These are phyloP conservation scores for Stephania yunnanensis DNA, from an alignment of 164 flowering plant genomes.

Conservation along the genomic window DNA sequence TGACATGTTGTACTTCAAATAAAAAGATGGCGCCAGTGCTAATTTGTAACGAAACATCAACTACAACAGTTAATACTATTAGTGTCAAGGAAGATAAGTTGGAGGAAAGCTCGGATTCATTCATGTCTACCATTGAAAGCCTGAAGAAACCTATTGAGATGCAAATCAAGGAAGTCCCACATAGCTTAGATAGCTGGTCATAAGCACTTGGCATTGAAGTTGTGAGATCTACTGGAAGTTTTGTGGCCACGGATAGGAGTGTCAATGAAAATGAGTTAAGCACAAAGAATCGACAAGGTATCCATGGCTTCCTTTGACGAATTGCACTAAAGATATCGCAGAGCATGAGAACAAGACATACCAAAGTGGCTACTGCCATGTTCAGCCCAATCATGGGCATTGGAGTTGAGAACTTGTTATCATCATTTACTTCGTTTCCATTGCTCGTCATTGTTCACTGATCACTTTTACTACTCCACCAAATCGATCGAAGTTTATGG, in stretches of 20 bases:
- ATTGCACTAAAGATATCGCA: neutral
- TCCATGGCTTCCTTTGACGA: constrained; percentile 2
- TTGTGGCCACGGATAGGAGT: neutral
- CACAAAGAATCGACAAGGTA: constrained; percentile 1
- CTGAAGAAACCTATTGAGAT: neutral
- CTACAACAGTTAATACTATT: neutral
- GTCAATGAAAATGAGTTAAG: constrained; percentile 1
- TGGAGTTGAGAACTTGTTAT: no score
- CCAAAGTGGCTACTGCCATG: neutral
- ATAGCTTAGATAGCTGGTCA: constrained; percentile 1
- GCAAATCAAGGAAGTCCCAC: neutral
- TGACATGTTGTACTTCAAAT: neutral
- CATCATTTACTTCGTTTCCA: no score
- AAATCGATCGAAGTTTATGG: no score
- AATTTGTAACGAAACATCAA: neutral
- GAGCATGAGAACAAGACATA: neutral
- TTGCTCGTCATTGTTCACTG: no score
- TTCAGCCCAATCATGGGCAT: no score
- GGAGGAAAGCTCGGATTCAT: neutral
- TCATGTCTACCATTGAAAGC: neutral
- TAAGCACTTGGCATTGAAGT: neutral
- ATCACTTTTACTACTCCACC: no score
- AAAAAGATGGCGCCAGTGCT: neutral
- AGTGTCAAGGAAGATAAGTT: constrained; percentile 4
- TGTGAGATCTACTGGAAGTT: neutral